Percentiles rank a stretch among this genome's conserved stretches.
Conservation (phyloP, 805 yeast genomes). For the Starmerella floricola region DNA sequence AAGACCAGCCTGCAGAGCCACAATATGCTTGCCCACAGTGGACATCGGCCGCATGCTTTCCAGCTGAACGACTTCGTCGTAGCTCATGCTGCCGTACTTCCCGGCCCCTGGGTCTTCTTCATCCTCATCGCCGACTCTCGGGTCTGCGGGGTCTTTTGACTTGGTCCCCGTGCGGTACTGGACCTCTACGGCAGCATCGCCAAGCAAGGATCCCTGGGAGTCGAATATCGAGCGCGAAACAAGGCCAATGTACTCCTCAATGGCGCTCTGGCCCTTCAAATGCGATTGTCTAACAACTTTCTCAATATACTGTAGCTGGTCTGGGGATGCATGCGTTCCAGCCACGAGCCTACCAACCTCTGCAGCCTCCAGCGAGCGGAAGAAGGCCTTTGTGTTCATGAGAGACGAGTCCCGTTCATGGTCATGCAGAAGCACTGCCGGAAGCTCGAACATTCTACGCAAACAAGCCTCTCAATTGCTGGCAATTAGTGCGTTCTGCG, state of each 20-base stretch:
- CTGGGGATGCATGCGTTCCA: neutral
- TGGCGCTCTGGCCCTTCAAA: neutral
- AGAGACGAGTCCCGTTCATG: neutral
- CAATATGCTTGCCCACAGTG: slow-evolving; percentile 1
- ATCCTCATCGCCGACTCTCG: too few relatives aligned
- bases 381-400: neutral
- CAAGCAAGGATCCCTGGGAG: slow-evolving; percentile 4
- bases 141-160: too few relatives aligned
- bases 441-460: slow-evolving; percentile 13
- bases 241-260: slow-evolving; percentile 11
- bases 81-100: neutral
- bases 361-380: slow-evolving; percentile 3
- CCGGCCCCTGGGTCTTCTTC: too few relatives aligned
- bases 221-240: slow-evolving; percentile 11
- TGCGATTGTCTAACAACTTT: neutral
- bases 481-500: too few relatives aligned
- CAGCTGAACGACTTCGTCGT: neutral
- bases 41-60: neutral
- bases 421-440: slow-evolving; percentile 9
- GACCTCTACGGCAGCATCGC: slow-evolving; percentile 6
- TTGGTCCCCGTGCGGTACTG: too few relatives aligned
- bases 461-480: too few relatives aligned
- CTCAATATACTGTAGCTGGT: slow-evolving; percentile 1
- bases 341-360: neutral
- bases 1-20: slow-evolving; percentile 5